phyloP scores from a whole-genome alignment of 768 basidiomycete species.

The Tulasnella sp. region DNA sequence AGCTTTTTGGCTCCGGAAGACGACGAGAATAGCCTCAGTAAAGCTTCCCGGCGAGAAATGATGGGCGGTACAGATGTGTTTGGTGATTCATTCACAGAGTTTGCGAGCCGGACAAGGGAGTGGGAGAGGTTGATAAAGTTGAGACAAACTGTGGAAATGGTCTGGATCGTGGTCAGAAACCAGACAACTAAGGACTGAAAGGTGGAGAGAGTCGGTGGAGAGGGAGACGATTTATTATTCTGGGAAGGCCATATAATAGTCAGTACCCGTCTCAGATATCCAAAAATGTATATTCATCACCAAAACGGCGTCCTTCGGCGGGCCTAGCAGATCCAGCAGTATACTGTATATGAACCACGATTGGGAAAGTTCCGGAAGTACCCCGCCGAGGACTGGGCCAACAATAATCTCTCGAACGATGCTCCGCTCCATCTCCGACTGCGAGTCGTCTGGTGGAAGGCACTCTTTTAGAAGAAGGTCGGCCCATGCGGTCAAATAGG shows the following conservation, averaged over 20 bases:
- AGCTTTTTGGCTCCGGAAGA: neutral
- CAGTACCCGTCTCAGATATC: too few relatives aligned
- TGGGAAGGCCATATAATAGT: constrained; percentile 19
- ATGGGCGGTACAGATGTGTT: constrained; percentile 12
- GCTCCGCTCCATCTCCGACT: constrained; percentile 65
- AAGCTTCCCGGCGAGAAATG: constrained; percentile 27
- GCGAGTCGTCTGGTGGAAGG: constrained; percentile 70
- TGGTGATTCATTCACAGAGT: constrained; percentile 41
- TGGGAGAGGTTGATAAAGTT: constrained; percentile 42
- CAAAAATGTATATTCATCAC: too few relatives aligned
- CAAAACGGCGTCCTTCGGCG: constrained; percentile 20
- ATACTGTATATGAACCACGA: constrained; percentile 82
- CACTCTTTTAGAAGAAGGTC: constrained; percentile 65
- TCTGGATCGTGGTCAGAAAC: constrained; percentile 63
- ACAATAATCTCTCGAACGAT: constrained; percentile 78
- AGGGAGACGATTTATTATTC: constrained; percentile 25
- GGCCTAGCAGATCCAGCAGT: constrained; percentile 52
- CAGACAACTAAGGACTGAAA: constrained; percentile 53
- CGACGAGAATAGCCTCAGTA: constrained; percentile 9
- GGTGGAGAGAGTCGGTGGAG: constrained; percentile 27
- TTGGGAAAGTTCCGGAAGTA: constrained; percentile 56
- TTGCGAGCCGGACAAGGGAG: constrained; percentile 52
- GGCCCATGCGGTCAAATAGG: constrained; percentile 69
- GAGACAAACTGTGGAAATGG: constrained; percentile 59
- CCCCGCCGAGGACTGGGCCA: constrained; percentile 52